Evolutionary conservation across 768 basidiomycete species (phyloP).

Genomic region (Lanmaoa pseudosensibilis): DNA sequence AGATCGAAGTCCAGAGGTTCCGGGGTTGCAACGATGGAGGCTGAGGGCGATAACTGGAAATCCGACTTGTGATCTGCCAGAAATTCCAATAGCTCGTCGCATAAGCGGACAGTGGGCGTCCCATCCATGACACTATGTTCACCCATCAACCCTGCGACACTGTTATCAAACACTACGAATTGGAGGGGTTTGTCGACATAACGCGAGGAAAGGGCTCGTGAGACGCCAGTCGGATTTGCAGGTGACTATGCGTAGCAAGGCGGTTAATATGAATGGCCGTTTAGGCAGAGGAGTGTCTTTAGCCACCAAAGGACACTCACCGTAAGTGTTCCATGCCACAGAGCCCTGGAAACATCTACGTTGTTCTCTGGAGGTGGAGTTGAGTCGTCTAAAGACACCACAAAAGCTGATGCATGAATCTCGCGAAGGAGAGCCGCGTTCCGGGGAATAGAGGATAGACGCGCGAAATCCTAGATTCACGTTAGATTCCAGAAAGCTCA

Average conservation of each 20-base stretch:
- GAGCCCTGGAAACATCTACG: slow-evolving; percentile 60
- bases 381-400: slow-evolving; percentile 75
- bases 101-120: slow-evolving; percentile 74
- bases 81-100: slow-evolving; percentile 64
- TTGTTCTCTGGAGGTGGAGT: slow-evolving; percentile 43
- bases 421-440: slow-evolving; percentile 67
- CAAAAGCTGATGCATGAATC: slow-evolving; percentile 85
- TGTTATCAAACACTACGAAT: slow-evolving; percentile 83
- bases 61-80: slow-evolving; percentile 65
- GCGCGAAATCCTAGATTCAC: slow-evolving; percentile 55
- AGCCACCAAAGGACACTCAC: slow-evolving; percentile 38
- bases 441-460: slow-evolving; percentile 54
- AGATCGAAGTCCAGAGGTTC: slow-evolving; percentile 65
- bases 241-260: slow-evolving; percentile 8
- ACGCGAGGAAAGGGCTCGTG: slow-evolving; percentile 63
- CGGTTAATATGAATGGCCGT: neutral
- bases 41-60: slow-evolving; percentile 42
- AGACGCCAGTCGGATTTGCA: slow-evolving; percentile 25
- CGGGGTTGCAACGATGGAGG: slow-evolving; percentile 34
- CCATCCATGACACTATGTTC: slow-evolving; percentile 94
- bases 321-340: slow-evolving; percentile 80
- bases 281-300: neutral
- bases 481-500: neutral
- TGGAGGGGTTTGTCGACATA: slow-evolving; percentile 92
- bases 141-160: slow-evolving; percentile 82